These are phyloP conservation scores for Psilocybe mexicana DNA, from an alignment of 1,284 basidiomycete species.

Conservation along the genomic window DNA sequence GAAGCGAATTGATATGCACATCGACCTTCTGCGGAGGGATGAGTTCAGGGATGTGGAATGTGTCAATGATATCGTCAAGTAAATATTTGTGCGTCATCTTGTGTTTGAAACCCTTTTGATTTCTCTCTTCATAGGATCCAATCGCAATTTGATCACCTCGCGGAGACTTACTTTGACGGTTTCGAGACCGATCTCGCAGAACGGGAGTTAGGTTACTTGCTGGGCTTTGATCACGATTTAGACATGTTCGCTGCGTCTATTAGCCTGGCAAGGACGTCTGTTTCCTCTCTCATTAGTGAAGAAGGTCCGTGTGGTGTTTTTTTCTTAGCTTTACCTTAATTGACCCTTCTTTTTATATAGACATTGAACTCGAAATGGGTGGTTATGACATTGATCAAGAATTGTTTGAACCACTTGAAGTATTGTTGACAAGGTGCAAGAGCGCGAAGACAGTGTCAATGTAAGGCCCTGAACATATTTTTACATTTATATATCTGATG, in stretches of 20 bases:
- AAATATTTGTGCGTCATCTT: conserved; percentile 26
- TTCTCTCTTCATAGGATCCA: conserved; percentile 60
- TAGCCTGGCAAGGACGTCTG: conserved; percentile 82
- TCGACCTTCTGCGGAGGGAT: conserved; percentile 80
- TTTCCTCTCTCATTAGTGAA: conserved; percentile 73
- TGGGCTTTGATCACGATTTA: conserved; percentile 84
- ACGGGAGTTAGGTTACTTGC: conserved; percentile 80
- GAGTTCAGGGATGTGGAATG: conserved; percentile 94
- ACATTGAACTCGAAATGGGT: conserved; percentile 71
- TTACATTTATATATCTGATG: not conserved
- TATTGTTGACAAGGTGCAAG: conserved; percentile 78
- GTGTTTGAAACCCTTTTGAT: not conserved
- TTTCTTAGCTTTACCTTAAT: not conserved
- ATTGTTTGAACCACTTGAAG: conserved; percentile 81
- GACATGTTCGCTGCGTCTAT: conserved; percentile 91
- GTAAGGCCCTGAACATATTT: conserved; percentile 42
- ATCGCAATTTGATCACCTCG: conserved; percentile 88
- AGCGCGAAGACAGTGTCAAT: conserved; percentile 79
- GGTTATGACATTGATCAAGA: conserved; percentile 71
- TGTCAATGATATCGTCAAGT: conserved; percentile 87
- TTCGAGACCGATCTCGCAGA: conserved; percentile 87
- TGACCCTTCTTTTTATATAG: conserved; percentile 37
- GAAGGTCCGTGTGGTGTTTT: conserved; percentile 51
- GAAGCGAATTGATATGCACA: conserved; percentile 88
- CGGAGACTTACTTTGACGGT: conserved; percentile 80